A percentile compares a stretch with the other conserved stretches of the same genome.
Evolutionary conservation across 2,329 filamentous ascomycete genomes (phyloP).

Genomic region (Rutstroemia sp.): DNA sequence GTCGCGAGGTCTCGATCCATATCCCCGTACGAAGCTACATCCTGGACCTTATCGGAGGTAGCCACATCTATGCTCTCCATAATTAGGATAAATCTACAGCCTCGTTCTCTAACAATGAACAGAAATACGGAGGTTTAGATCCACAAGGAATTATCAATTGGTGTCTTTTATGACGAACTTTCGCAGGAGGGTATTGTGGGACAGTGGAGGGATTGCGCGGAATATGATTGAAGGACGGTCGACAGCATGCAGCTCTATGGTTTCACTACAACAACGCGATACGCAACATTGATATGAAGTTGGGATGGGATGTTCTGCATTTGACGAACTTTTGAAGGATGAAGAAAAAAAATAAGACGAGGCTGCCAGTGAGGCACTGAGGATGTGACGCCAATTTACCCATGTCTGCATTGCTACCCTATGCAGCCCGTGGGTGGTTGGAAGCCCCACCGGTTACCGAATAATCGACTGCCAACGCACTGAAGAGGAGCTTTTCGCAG

Average conservation of each 20-base stretch:
- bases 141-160: neutral
- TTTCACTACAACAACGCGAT: slow-evolving; percentile 6
- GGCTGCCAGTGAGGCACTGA: slow-evolving; percentile 4
- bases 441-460: slow-evolving; percentile 6
- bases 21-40: slow-evolving; percentile 1
- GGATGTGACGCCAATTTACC: neutral
- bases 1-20: slow-evolving; percentile 5
- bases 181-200: slow-evolving; percentile 7
- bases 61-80: slow-evolving; percentile 10
- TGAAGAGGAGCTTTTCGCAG: neutral
- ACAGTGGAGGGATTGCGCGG: neutral
- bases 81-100: slow-evolving; percentile 4
- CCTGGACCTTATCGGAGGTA: slow-evolving; percentile 6
- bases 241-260: slow-evolving; percentile 2
- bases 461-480: slow-evolving; percentile 7
- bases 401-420: slow-evolving; percentile 8
- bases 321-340: neutral
- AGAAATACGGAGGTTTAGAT: neutral
- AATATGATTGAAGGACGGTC: neutral
- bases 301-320: neutral
- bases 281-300: slow-evolving; percentile 1
- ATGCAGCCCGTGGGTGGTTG: slow-evolving; percentile 3
- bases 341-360: slow-evolving; percentile 1
- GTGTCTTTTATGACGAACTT: slow-evolving; percentile 1
- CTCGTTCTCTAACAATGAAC: neutral